These are phyloP conservation scores for Backusella macrospora DNA, from an alignment of 192 early-diverging fungal genomes.

Conservation along the genomic window DNA sequence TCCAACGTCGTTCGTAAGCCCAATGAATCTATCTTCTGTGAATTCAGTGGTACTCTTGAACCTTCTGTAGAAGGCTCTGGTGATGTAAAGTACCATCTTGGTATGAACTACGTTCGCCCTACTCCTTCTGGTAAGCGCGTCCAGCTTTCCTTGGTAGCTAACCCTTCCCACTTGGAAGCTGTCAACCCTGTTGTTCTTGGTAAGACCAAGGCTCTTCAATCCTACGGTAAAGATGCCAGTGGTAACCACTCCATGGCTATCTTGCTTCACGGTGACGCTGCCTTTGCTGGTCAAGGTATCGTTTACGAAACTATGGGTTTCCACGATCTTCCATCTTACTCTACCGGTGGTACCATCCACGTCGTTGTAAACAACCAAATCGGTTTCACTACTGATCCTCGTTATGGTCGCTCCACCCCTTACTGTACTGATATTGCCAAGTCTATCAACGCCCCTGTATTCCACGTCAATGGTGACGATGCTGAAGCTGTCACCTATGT, in stretches of 20 bases:
- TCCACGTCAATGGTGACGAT: constrained; percentile 99
- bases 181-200: constrained; percentile 98
- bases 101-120: constrained; percentile 95
- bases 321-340: constrained; percentile 92
- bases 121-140: constrained; percentile 97
- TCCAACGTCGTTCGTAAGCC: constrained; percentile 99
- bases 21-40: constrained; percentile 97
- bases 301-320: constrained; percentile 98
- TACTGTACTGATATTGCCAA: constrained; percentile 99
- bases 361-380: constrained; percentile 99
- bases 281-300: constrained; percentile 97
- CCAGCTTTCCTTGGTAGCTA: constrained; percentile 95
- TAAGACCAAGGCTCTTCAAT: constrained; percentile 95
- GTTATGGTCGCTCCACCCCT: constrained; percentile 91
- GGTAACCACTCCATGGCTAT: constrained; percentile 88
- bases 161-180: constrained; percentile 98
- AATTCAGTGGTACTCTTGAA: constrained; percentile 89
- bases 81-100: constrained; percentile 93
- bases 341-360: constrained; percentile 96
- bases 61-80: constrained; percentile 94
- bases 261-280: constrained; percentile 97
- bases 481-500: constrained; percentile 95
- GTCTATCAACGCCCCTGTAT: constrained; percentile 93
- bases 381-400: constrained; percentile 98
- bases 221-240: constrained; percentile 87